phyloP scores from a whole-genome alignment of 2,329 filamentous ascomycete species.

The Fusarium phyllophilum region DNA sequence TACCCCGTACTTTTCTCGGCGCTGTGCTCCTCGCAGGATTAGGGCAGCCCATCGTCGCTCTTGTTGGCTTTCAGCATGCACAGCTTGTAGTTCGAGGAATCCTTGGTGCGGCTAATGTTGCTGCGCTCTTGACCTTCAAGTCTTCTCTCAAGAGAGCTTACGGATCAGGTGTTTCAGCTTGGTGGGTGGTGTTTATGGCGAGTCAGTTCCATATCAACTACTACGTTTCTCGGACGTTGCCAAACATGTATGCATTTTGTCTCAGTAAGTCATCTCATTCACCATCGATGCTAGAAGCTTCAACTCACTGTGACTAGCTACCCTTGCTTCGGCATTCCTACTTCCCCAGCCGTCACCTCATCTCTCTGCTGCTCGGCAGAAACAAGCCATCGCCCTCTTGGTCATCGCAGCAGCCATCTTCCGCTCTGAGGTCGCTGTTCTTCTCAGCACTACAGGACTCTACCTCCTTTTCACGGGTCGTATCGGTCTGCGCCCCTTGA shows the following conservation, averaged over 20 bases:
- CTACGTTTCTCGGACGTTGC: constrained; percentile 90
- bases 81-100: constrained; percentile 77
- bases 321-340: constrained; percentile 66
- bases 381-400: constrained; percentile 76
- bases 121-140: constrained; percentile 73
- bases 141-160: constrained; percentile 72
- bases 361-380: constrained; percentile 57
- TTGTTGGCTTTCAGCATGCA: constrained; percentile 65
- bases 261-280: constrained; percentile 69
- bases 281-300: background rate
- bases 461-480: constrained; percentile 69
- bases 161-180: constrained; percentile 74
- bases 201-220: constrained; percentile 94
- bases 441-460: constrained; percentile 75
- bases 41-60: constrained; percentile 71
- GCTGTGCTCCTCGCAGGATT: constrained; percentile 78
- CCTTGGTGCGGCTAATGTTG: constrained; percentile 80
- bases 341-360: constrained; percentile 49
- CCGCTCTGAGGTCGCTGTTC: constrained; percentile 86
- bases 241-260: constrained; percentile 96
- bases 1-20: constrained; percentile 90
- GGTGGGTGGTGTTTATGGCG: constrained; percentile 82
- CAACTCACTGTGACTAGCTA: constrained; percentile 60
- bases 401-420: constrained; percentile 86
- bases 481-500: constrained; percentile 65